A percentile compares a stretch with the other conserved stretches of the same genome.
Conservation (phyloP, 306 rosid species). For the Cucumis sativus region DNA sequence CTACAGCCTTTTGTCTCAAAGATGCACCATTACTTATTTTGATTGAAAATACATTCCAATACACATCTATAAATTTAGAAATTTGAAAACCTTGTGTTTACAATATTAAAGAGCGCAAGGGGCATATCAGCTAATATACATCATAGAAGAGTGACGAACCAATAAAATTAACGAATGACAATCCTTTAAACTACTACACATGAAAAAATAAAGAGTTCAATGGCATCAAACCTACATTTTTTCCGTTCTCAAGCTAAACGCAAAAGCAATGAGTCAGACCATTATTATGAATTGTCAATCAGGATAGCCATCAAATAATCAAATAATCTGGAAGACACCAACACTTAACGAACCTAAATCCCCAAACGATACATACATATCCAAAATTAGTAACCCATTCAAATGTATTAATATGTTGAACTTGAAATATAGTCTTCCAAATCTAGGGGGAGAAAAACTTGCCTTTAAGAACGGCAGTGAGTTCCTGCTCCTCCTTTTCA, state of each 20-base stretch:
- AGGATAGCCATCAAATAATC: background rate
- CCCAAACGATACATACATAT: background rate
- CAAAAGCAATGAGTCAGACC: background rate
- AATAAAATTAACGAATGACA: background rate
- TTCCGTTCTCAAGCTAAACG: background rate
- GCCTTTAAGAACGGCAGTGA: conserved; percentile 58
- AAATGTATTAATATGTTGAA: background rate
- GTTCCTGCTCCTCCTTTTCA: conserved; percentile 51
- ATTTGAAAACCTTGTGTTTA: background rate
- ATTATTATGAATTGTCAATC: background rate
- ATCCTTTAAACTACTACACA: background rate
- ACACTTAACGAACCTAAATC: background rate
- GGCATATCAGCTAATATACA: background rate
- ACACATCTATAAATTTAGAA: background rate
- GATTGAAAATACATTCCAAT: background rate
- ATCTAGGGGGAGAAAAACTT: background rate
- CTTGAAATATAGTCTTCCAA: background rate
- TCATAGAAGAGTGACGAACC: background rate
- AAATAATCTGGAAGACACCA: background rate
- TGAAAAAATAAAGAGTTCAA: background rate
- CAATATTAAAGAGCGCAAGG: background rate
- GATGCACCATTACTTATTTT: background rate
- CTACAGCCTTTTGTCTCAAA: background rate
- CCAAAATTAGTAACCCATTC: background rate
- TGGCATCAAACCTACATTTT: background rate